Conservation (phyloP, 2,329 filamentous ascomycete genomes). For the Exophiala lecanii-corni region DNA sequence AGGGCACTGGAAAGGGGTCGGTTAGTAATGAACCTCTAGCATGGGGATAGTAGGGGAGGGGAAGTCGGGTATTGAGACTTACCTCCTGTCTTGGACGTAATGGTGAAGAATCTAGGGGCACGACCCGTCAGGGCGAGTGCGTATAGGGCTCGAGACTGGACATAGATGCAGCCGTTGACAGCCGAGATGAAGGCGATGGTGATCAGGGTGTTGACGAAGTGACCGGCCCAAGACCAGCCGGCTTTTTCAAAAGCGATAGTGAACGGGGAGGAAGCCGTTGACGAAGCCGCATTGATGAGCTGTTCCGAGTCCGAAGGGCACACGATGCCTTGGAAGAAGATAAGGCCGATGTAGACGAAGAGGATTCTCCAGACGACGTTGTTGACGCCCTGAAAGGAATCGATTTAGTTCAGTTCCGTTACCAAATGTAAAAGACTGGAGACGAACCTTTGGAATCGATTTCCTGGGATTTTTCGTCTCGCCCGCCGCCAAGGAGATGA, state of each 20-base stretch:
- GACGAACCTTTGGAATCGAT: slow-evolving; percentile 50
- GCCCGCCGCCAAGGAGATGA: slow-evolving; percentile 52
- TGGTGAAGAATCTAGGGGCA: slow-evolving; percentile 49
- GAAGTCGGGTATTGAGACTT: not conserved
- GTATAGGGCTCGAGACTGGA: slow-evolving; percentile 50
- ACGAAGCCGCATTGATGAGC: slow-evolving; percentile 30
- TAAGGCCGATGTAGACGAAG: slow-evolving; percentile 50
- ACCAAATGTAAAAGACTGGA: too few relatives aligned
- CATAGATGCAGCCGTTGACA: slow-evolving; percentile 61
- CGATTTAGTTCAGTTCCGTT: too few relatives aligned
- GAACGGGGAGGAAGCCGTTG: slow-evolving; percentile 43
- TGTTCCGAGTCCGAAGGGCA: slow-evolving; percentile 33
- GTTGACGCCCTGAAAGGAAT: slow-evolving; percentile 61
- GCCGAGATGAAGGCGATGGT: slow-evolving; percentile 67
- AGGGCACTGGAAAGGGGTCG: slow-evolving; percentile 48
- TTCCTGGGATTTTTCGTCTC: slow-evolving; percentile 51
- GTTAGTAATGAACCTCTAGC: not conserved
- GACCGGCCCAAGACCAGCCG: slow-evolving; percentile 53
- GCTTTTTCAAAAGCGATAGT: slow-evolving; percentile 44
- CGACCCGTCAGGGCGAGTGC: slow-evolving; percentile 45
- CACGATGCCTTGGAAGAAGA: slow-evolving; percentile 49
- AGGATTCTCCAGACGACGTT: slow-evolving; percentile 52
- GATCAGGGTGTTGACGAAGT: slow-evolving; percentile 72
- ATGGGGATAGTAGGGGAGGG: not conserved
- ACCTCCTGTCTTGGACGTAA: too few relatives aligned